Evolutionary conservation across 179 eudicot genomes (phyloP).

Genomic region (Nepenthes alata): DNA sequence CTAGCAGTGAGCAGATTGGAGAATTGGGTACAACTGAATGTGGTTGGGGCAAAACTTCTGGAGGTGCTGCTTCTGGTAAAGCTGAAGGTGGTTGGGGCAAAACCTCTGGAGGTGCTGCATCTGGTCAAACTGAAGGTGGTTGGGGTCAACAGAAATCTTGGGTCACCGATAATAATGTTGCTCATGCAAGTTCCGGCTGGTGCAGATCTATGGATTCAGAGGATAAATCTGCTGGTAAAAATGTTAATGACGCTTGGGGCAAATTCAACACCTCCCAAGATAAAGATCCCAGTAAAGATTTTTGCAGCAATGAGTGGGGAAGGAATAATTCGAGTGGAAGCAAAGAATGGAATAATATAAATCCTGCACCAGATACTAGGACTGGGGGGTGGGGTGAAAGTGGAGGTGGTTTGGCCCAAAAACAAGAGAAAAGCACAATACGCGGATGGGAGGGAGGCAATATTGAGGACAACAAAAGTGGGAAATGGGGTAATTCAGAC

Average conservation of each 20-base stretch:
- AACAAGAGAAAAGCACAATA: constrained; percentile 1
- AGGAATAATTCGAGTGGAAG: constrained; percentile 21
- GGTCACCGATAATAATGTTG: constrained; percentile 8
- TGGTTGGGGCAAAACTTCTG: constrained; percentile 4
- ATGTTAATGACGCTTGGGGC: constrained; percentile 19
- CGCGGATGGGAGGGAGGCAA: constrained; percentile 8
- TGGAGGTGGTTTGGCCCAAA: constrained; percentile 6
- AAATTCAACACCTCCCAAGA: constrained; percentile 11
- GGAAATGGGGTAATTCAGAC: constrained; percentile 7
- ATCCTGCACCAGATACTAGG: constrained; percentile 16
- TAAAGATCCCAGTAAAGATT: constrained; percentile 8
- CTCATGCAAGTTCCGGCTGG: constrained; percentile 10
- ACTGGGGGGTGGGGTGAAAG: constrained; percentile 16
- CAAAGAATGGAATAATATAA: constrained; percentile 32
- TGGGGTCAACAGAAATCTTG: constrained; percentile 14
- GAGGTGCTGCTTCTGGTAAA: constrained; percentile 12
- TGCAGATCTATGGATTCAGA: constrained; percentile 5
- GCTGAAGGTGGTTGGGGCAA: constrained; percentile 10
- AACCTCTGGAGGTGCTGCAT: constrained; percentile 3
- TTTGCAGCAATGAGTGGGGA: constrained; percentile 33
- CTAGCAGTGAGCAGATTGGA: constrained; percentile 16
- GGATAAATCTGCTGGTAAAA: constrained; percentile 5
- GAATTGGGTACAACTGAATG: constrained; percentile 28
- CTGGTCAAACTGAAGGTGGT: constrained; percentile 10
- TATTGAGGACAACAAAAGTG: constrained; percentile 9